phyloP scores from a whole-genome alignment of 352 stramenopile species.

The Elongisporangium anandrum region DNA sequence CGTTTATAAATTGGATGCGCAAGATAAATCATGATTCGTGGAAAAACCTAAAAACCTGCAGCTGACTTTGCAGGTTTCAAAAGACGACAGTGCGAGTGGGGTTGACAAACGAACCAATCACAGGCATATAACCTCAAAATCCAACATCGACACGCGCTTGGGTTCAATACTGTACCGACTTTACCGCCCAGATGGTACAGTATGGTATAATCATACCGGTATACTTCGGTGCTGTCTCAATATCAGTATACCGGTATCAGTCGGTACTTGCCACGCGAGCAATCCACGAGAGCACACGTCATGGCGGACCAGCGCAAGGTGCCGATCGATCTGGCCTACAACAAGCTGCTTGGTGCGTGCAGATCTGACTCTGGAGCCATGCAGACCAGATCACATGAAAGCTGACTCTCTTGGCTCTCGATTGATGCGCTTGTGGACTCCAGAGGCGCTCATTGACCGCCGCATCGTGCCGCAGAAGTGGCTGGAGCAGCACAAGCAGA shows the following conservation, averaged over 20 bases:
- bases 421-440: constrained; percentile 1
- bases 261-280: neutral
- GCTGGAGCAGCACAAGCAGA: constrained; percentile 58
- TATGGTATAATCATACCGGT: neutral
- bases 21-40: neutral
- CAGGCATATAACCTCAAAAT: neutral
- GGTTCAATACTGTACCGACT: neutral
- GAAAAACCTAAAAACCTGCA: neutral
- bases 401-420: neutral
- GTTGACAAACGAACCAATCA: neutral
- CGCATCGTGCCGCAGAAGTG: constrained; percentile 68
- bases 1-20: neutral
- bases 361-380: neutral
- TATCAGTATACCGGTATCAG: neutral
- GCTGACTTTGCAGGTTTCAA: neutral
- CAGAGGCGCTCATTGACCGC: constrained; percentile 70
- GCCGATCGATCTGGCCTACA: constrained; percentile 79
- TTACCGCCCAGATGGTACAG: neutral
- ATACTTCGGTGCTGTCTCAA: no score
- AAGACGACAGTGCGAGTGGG: neutral
- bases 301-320: constrained; percentile 61
- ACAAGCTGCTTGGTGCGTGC: constrained; percentile 63
- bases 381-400: neutral
- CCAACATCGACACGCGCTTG: neutral
- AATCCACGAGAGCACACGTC: neutral